Base-by-base conservation (phyloP, 176 grass and related monocot species). In the Oryza glaberrima region DNA sequence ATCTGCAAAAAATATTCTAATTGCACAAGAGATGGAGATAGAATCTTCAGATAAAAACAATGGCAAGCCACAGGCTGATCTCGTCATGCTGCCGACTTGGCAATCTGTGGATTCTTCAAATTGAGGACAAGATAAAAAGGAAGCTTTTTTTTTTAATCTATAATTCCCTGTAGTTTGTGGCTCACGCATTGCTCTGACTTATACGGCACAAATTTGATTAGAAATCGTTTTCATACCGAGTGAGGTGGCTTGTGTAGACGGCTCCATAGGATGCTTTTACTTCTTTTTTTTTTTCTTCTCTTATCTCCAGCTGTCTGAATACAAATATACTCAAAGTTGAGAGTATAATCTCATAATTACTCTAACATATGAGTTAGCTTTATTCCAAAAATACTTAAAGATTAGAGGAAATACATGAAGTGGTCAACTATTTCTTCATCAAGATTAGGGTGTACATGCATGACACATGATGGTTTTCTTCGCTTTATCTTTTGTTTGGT, bases 401-500 rank as follows among this genome's bases (percentile, higher is more conserved):
- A 3, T 63, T 23, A 23, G 58, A 63, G 7, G 20, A 63, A 63
- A 63, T 63, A 63, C 58, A 63, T 63, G 58, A 63, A 22, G 20
- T 22, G 65, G 71, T 65, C 87, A 81, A 71, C 58, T 63, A 23
- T 23, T 63, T 63, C 75, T 30, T 81, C 11, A 70, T 63, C 65
- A 30, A 78, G 80, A 11, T 16, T 4, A 16, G 69, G 32, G 51
- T 46, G 75, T 84, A 80, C 82, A 51, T 34, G 63, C 63, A 49
- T 7, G 49, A 30, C 10, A 41, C 25, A 58, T 69, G 58, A 47
- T 60, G 77, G 58, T 81, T 32, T 32, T 41, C 22, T 77, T 64
- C 73, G 5, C 78, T 90, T 86, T 73, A 86, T 82, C 67, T 78
- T 86, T 86, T 90, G 83, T 86, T 90, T 20, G 72, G 83, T 86